Evolutionary conservation across 2,329 filamentous ascomycete species (phyloP).

Genomic region (Rugonectria rugulosa): DNA sequence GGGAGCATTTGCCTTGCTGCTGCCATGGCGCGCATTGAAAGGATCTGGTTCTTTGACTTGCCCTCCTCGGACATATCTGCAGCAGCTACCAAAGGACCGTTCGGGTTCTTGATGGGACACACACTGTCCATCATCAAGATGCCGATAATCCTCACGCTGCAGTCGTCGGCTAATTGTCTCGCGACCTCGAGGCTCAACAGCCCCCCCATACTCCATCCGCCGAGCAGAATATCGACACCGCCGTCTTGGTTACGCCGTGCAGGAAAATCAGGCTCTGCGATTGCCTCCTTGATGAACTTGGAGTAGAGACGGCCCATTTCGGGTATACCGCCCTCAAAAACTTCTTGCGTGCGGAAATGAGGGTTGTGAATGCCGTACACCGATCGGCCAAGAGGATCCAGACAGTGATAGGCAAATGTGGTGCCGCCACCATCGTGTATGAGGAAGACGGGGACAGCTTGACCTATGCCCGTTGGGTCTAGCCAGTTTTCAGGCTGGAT

Average conservation of each 20-base stretch:
- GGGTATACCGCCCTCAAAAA: constrained; percentile 59
- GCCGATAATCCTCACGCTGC: constrained; percentile 52
- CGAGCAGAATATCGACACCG: constrained; percentile 54
- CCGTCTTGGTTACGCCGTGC: constrained; percentile 37
- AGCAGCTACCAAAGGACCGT: constrained; percentile 16
- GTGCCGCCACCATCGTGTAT: constrained; percentile 70
- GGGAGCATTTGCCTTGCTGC: constrained; percentile 51
- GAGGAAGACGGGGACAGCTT: constrained; percentile 58
- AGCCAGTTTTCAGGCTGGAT: constrained; percentile 46
- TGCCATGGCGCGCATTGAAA: constrained; percentile 49
- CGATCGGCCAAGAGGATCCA: constrained; percentile 56
- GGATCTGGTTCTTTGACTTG: constrained; percentile 45
- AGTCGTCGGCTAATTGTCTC: constrained; percentile 48
- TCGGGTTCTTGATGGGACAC: constrained; percentile 41
- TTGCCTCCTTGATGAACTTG: constrained; percentile 49
- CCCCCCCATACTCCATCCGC: constrained; percentile 65
- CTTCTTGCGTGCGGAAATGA: constrained; percentile 53
- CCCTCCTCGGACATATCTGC: constrained; percentile 37
- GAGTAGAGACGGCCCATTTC: constrained; percentile 64
- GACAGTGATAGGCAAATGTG: constrained; percentile 63
- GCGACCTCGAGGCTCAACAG: constrained; percentile 60
- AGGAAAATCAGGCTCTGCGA: constrained; percentile 43
- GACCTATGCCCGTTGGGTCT: constrained; percentile 26
- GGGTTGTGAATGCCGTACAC: constrained; percentile 65
- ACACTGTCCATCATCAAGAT: constrained; percentile 62